Conservation (phyloP, 177 flowering plant genomes). For the Vitis hybrid region DNA sequence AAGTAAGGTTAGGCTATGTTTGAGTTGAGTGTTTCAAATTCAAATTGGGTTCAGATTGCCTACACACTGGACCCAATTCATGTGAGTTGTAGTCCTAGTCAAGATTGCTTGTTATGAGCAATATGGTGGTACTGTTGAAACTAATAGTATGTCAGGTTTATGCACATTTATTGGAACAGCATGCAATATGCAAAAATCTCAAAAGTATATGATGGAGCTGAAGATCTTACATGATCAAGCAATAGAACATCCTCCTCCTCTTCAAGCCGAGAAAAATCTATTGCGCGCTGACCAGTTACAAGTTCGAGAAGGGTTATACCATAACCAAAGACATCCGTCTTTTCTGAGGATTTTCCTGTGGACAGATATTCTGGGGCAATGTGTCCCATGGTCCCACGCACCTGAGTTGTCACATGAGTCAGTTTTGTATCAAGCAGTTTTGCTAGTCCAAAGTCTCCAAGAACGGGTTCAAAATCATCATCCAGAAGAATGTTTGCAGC, state of each 20-base stretch:
- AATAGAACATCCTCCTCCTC: conserved; percentile 90
- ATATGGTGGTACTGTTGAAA: too few relatives aligned
- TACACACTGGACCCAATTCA: too few relatives aligned
- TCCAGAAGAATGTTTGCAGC: conserved; percentile 86
- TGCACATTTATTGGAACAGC: not conserved
- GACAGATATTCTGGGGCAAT: conserved; percentile 72
- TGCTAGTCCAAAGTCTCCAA: conserved; percentile 93
- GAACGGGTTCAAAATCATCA: conserved; percentile 81
- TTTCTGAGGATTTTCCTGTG: conserved; percentile 67
- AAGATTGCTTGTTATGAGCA: too few relatives aligned
- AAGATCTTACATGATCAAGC: conserved; percentile 60
- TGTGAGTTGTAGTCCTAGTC: too few relatives aligned
- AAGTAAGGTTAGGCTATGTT: too few relatives aligned
- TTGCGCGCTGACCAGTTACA: conserved; percentile 92
- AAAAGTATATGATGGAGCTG: not conserved
- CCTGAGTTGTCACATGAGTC: conserved; percentile 90
- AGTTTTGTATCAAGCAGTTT: conserved; percentile 72
- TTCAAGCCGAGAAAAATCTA: conserved; percentile 88
- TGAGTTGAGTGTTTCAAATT: too few relatives aligned
- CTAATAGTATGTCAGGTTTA: too few relatives aligned
- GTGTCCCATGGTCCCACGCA: conserved; percentile 94
- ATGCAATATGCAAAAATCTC: not conserved
- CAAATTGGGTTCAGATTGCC: too few relatives aligned
- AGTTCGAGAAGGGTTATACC: conserved; percentile 92
- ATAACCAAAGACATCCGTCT: conserved; percentile 73